Evolutionary conservation across 2,329 filamentous ascomycete genomes (phyloP).

Genomic region (Diaporthe destruens): DNA sequence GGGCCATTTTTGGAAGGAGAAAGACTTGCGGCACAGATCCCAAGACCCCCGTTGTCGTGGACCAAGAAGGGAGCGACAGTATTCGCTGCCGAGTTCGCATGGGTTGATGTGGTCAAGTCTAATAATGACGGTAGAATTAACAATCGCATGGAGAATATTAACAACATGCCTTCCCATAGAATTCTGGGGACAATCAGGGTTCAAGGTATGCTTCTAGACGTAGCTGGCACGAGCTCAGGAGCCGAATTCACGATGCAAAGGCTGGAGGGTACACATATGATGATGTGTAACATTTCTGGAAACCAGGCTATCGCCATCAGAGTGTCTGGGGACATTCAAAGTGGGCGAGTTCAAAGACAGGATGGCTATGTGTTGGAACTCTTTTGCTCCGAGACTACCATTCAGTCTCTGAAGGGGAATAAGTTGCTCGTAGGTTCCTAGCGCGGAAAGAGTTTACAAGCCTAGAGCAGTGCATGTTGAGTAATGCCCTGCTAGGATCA

Average conservation of each 20-base stretch:
- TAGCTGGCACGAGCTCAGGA: not conserved
- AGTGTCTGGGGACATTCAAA: not conserved
- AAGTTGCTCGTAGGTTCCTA: not conserved
- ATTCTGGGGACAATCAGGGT: not conserved
- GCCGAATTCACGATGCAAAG: not conserved
- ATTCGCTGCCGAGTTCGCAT: not conserved
- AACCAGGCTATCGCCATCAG: conserved; percentile 12
- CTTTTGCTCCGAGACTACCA: not conserved
- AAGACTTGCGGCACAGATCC: not conserved
- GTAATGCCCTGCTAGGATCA: too few relatives aligned
- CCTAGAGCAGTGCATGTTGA: not conserved
- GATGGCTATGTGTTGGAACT: not conserved
- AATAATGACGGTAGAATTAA: not conserved
- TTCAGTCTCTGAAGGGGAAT: not conserved
- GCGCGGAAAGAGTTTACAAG: not conserved
- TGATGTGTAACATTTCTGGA: not conserved
- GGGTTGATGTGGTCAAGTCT: not conserved
- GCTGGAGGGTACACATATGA: not conserved
- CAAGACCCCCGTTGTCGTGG: not conserved
- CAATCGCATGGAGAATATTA: not conserved
- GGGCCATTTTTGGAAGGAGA: not conserved
- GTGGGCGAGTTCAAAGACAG: not conserved
- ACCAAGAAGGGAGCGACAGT: not conserved
- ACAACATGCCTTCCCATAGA: not conserved
- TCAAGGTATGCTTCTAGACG: not conserved